phyloP scores from a whole-genome alignment of 1,284 basidiomycete genomes.

The Hemileia vastatrix region DNA sequence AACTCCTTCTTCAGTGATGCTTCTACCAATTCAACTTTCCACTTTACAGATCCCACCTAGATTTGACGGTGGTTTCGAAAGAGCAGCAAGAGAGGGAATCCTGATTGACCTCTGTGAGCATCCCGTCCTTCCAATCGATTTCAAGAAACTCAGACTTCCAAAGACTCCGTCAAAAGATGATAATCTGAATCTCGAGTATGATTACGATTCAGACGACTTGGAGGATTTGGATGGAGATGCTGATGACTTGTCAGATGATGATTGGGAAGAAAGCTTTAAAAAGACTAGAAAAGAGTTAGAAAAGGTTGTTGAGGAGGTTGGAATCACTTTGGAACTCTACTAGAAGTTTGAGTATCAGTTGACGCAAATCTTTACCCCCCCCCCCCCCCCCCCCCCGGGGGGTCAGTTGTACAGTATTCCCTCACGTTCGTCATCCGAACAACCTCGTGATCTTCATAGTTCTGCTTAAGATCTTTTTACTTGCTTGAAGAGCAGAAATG shows the following conservation, averaged over 20 bases:
- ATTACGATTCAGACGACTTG: neutral
- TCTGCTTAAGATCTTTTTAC: too few relatives aligned
- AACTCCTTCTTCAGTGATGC: too few relatives aligned
- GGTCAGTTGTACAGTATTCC: too few relatives aligned
- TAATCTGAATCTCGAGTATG: neutral
- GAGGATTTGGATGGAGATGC: neutral
- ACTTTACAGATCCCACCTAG: too few relatives aligned
- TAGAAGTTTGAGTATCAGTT: neutral
- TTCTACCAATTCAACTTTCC: too few relatives aligned
- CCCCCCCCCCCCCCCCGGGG: too few relatives aligned
- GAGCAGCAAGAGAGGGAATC: neutral
- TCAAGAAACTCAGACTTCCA: neutral
- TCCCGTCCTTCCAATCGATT: neutral
- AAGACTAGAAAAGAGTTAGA: neutral
- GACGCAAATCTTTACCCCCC: too few relatives aligned
- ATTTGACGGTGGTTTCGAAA: neutral
- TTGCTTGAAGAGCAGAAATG: too few relatives aligned
- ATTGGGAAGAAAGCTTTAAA: neutral
- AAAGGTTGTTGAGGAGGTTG: neutral
- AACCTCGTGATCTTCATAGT: too few relatives aligned
- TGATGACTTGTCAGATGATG: neutral
- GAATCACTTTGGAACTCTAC: neutral
- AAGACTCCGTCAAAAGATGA: neutral
- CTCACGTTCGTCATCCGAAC: too few relatives aligned
- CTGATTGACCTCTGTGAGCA: neutral